phyloP scores from a whole-genome alignment of 2,329 filamentous ascomycete genomes.

The Exophiala viscosa region DNA sequence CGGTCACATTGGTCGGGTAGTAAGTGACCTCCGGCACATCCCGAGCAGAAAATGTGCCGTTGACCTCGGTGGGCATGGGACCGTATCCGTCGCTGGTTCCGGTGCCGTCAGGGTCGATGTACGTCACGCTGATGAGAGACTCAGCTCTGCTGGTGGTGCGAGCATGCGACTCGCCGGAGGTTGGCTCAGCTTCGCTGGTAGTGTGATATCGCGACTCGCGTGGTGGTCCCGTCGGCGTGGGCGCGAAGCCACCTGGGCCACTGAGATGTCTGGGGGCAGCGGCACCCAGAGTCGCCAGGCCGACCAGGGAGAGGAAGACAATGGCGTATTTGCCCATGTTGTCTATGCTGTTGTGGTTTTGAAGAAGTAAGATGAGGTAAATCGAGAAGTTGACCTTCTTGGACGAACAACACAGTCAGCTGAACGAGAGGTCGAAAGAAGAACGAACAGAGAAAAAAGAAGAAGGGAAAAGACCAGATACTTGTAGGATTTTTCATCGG shows the following conservation, averaged over 20 bases:
- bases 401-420: no score
- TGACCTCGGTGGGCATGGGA: no score
- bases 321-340: background rate
- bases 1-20: no score
- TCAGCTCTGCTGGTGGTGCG: background rate
- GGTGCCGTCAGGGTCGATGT: no score
- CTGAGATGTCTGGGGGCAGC: background rate
- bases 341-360: no score
- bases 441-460: background rate
- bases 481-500: no score
- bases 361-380: background rate
- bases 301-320: background rate
- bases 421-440: background rate
- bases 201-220: background rate
- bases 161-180: background rate
- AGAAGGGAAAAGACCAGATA: background rate
- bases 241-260: background rate
- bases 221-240: conserved; percentile 3
- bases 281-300: no score
- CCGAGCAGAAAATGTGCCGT: no score
- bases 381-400: background rate
- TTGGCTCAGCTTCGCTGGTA: no score
- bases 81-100: background rate
- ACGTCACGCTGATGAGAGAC: no score
- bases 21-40: no score